phyloP scores from a whole-genome alignment of 768 basidiomycete species.

The Boletus rufocinnamomeus region DNA sequence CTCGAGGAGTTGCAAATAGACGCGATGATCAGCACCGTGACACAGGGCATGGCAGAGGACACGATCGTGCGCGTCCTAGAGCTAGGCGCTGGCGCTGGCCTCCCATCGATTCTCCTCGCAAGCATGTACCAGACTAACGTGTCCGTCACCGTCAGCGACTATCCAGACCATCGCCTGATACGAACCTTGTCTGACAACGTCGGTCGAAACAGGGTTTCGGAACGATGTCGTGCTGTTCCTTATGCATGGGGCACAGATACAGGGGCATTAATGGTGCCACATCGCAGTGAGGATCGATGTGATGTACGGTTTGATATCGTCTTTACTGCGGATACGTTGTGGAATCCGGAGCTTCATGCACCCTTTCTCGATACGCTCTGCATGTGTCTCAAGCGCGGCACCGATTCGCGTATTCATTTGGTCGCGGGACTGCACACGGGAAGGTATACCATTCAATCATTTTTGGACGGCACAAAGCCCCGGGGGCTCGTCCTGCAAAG shows the following conservation, averaged over 20 bases:
- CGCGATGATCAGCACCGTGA: slow-evolving; percentile 16
- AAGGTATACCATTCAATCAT: slow-evolving; percentile 66
- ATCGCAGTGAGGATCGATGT: slow-evolving; percentile 13
- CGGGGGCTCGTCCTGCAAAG: slow-evolving; percentile 50
- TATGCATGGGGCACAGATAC: slow-evolving; percentile 67
- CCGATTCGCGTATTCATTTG: slow-evolving; percentile 56
- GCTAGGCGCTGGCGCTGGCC: slow-evolving; percentile 72
- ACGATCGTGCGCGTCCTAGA: slow-evolving; percentile 53
- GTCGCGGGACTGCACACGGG: slow-evolving; percentile 79
- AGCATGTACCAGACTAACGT: slow-evolving; percentile 42
- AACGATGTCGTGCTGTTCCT: slow-evolving; percentile 53
- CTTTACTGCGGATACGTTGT: slow-evolving; percentile 75
- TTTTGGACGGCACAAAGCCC: slow-evolving; percentile 39
- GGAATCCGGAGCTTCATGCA: slow-evolving; percentile 65
- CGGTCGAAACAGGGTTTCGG: slow-evolving; percentile 46
- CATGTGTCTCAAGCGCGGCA: slow-evolving; percentile 44
- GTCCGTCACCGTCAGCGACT: slow-evolving; percentile 62
- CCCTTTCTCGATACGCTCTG: slow-evolving; percentile 56
- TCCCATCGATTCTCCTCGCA: slow-evolving; percentile 70
- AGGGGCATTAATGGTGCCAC: slow-evolving; percentile 16
- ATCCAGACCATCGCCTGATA: slow-evolving; percentile 67
- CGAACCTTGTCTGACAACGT: slow-evolving; percentile 60
- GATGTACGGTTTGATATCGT: slow-evolving; percentile 58
- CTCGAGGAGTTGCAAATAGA: slow-evolving; percentile 48
- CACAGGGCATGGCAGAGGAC: not conserved